Evolutionary conservation across 306 rosid genomes (phyloP), one percentile per base, ranked within the genome.

Genomic region (Spatholobus suberectus): DNA sequence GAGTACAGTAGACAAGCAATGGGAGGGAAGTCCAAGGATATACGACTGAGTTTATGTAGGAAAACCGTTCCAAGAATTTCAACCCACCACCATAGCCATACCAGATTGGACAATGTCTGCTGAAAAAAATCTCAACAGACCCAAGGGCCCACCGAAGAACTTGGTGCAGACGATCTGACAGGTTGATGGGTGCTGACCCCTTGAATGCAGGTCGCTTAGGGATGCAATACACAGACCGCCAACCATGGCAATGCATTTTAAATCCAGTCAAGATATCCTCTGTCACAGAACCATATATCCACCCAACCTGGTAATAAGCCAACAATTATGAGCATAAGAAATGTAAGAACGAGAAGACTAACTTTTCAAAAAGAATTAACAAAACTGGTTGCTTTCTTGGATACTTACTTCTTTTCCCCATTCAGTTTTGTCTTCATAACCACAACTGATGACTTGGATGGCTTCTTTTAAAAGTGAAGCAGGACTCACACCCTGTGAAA

Each of bases 191-290:
- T 69, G 99, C 98, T 3, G 99, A 96, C 29, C 99, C 99, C 80
- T 96, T 96, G 88, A 96, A 96, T 23, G 99, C 99, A 11, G 99
- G 90, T 34, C 85, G 85, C 79, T 89, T 91, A 14, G 99, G 99
- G 69, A 96, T 89, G 84, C 99, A 96, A 85, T 96, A 96, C 66
- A 96, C 98, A 23, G 99, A 96, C 67, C 97, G 89, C 99, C 99
- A 96, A 59, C 99, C 99, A 75, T 96, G 99, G 85, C 99, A 96
- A 55, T 96, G 99, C 99, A 96, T 96, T 89, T 96, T 96, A 79
- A 96, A 96, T 79, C 99, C 99, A 62, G 98, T 96, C 88, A 96
- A 89, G 87, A 96, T 96, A 86, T 96, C 99, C 84, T 96, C 99
- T 5, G 99, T 96, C 76, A 96, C 99, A 17, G 98, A 94, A 75